Conservation (phyloP, 1,284 basidiomycete species). For the Marasmius tenuissimus region DNA sequence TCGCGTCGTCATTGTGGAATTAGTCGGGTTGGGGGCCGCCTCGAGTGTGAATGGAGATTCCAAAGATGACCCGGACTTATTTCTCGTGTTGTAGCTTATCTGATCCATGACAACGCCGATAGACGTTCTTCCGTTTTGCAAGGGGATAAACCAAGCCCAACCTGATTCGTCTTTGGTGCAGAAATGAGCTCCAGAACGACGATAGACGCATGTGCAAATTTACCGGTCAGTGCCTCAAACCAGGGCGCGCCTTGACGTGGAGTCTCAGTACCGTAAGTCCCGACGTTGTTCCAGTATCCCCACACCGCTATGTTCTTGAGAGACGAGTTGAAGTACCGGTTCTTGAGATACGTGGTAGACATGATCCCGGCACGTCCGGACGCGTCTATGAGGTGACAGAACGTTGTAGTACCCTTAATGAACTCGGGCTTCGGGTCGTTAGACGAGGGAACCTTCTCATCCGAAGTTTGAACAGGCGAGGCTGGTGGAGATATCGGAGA, state of each 20-base stretch:
- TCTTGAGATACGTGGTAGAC: conserved; percentile 66
- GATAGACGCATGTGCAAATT: conserved; percentile 14
- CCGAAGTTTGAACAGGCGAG: conserved; percentile 25
- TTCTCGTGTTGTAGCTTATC: conserved; percentile 42
- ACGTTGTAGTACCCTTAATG: conserved; percentile 50
- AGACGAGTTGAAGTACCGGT: conserved; percentile 64
- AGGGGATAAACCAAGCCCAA: conserved; percentile 78
- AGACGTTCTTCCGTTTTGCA: conserved; percentile 67
- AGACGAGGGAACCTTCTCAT: not conserved
- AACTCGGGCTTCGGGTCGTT: conserved; percentile 7
- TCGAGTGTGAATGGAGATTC: conserved; percentile 32
- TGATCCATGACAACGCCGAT: conserved; percentile 74
- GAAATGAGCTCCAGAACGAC: conserved; percentile 10
- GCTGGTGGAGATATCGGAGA: conserved; percentile 40
- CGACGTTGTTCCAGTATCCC: conserved; percentile 68
- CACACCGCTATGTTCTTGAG: conserved; percentile 75
- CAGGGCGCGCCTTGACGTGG: conserved; percentile 58
- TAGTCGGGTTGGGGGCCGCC: conserved; percentile 24
- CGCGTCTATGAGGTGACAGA: conserved; percentile 70
- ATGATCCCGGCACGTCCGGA: conserved; percentile 67
- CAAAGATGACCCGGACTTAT: conserved; percentile 33
- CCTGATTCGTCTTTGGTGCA: conserved; percentile 63
- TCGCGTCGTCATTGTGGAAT: conserved; percentile 38
- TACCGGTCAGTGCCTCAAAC: conserved; percentile 74
- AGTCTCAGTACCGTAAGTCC: conserved; percentile 57